Evolutionary conservation across 1,284 basidiomycete genomes (phyloP).

Genomic region (Cryptococcus maquisensis): DNA sequence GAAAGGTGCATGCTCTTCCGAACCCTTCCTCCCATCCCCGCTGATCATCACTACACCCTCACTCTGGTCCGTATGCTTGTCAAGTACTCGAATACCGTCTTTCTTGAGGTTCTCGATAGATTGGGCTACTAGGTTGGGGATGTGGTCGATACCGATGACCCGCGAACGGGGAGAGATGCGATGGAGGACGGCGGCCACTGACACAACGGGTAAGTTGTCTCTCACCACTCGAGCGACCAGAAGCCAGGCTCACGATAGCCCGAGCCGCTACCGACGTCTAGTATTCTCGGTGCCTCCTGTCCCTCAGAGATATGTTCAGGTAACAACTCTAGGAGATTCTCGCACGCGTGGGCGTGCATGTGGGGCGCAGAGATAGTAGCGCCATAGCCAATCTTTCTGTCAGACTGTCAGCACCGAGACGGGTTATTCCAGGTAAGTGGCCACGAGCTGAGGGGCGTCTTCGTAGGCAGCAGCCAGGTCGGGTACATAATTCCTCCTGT

Average conservation of each 20-base stretch:
- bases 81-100: slow-evolving; percentile 55
- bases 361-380: slow-evolving; percentile 50
- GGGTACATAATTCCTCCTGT: slow-evolving; percentile 44
- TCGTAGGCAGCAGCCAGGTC: slow-evolving; percentile 32
- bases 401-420: neutral
- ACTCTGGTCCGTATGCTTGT: slow-evolving; percentile 30
- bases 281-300: slow-evolving; percentile 19
- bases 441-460: slow-evolving; percentile 47
- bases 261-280: slow-evolving; percentile 51
- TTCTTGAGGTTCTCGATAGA: slow-evolving; percentile 63
- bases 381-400: slow-evolving; percentile 44
- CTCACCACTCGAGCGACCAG: neutral
- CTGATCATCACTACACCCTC: slow-evolving; percentile 58
- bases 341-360: slow-evolving; percentile 48
- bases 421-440: neutral
- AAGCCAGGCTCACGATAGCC: slow-evolving; percentile 62
- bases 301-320: slow-evolving; percentile 13
- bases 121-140: slow-evolving; percentile 69
- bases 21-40: slow-evolving; percentile 78
- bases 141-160: slow-evolving; percentile 89
- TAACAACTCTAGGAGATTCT: slow-evolving; percentile 35
- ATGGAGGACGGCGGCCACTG: slow-evolving; percentile 63
- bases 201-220: neutral
- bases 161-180: slow-evolving; percentile 60
- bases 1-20: slow-evolving; percentile 59